phyloP scores from a whole-genome alignment of 768 basidiomycete species.

The Amanita inopinata region DNA sequence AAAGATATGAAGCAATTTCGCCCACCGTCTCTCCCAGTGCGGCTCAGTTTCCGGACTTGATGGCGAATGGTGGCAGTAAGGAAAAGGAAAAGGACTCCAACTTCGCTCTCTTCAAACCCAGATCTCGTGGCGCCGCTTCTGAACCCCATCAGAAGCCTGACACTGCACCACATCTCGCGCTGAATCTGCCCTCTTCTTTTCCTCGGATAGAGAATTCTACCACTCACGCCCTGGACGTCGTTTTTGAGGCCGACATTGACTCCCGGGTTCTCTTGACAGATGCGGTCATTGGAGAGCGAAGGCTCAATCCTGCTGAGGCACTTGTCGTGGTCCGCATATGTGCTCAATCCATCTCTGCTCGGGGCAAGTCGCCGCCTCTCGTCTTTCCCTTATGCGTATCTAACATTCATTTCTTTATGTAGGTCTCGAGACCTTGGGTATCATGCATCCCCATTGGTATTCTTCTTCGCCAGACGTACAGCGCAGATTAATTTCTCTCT shows the following conservation, averaged over 20 bases:
- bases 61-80: slow-evolving; percentile 22
- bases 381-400: slow-evolving; percentile 7
- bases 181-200: slow-evolving; percentile 42
- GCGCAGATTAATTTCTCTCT: slow-evolving; percentile 58
- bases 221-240: slow-evolving; percentile 40
- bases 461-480: slow-evolving; percentile 66
- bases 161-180: slow-evolving; percentile 46
- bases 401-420: slow-evolving; percentile 9
- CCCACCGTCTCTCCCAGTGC: slow-evolving; percentile 34
- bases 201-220: slow-evolving; percentile 31
- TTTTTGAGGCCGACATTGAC: slow-evolving; percentile 53
- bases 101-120: slow-evolving; percentile 42
- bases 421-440: slow-evolving; percentile 76
- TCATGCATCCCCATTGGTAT: slow-evolving; percentile 84
- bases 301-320: slow-evolving; percentile 53
- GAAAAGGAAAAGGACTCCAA: slow-evolving; percentile 32
- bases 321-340: slow-evolving; percentile 58
- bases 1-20: slow-evolving; percentile 66
- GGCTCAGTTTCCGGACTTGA: slow-evolving; percentile 27
- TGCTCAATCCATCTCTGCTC: slow-evolving; percentile 52
- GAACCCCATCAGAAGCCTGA: slow-evolving; percentile 25
- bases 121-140: slow-evolving; percentile 29
- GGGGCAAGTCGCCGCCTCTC: slow-evolving; percentile 46
- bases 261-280: slow-evolving; percentile 39
- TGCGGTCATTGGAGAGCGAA: slow-evolving; percentile 42